Conservation (phyloP, 208 protist genomes). For the Leishmania gerbilli region DNA sequence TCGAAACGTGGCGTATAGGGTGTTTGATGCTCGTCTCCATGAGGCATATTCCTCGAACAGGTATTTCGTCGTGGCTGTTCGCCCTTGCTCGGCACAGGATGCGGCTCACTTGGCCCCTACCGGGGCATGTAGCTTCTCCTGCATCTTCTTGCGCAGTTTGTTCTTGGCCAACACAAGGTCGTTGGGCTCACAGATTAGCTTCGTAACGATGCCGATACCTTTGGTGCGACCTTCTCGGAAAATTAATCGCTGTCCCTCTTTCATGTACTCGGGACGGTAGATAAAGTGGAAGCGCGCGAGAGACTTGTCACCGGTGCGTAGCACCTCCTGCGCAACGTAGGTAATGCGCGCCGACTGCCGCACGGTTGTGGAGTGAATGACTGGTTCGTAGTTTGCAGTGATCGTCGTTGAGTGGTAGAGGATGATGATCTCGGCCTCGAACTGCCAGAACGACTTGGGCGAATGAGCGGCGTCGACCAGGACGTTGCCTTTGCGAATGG, state of each 20-base stretch:
- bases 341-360: constrained; percentile 89
- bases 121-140: constrained; percentile 18
- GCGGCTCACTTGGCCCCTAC: constrained; percentile 2
- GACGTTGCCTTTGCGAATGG: constrained; percentile 96
- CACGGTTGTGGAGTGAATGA: constrained; percentile 95
- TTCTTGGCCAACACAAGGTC: constrained; percentile 49
- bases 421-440: constrained; percentile 96
- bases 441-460: constrained; percentile 92
- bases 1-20: background rate
- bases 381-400: constrained; percentile 95
- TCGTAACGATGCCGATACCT: constrained; percentile 90
- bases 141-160: constrained; percentile 42
- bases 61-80: too few species aligned
- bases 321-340: constrained; percentile 86
- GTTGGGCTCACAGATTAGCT: constrained; percentile 54
- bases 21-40: background rate
- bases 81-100: background rate
- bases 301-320: constrained; percentile 94
- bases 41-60: too few species aligned
- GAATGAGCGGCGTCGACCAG: constrained; percentile 54
- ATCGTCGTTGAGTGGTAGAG: constrained; percentile 99
- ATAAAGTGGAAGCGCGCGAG: constrained; percentile 95
- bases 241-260: constrained; percentile 88
- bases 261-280: constrained; percentile 94
- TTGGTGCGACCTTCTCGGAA: constrained; percentile 96